A percentile compares a stretch with the other conserved stretches of the same genome.
These are phyloP conservation scores for Populus hybrid DNA, from an alignment of 441 rosid species.

Conservation along the genomic window DNA sequence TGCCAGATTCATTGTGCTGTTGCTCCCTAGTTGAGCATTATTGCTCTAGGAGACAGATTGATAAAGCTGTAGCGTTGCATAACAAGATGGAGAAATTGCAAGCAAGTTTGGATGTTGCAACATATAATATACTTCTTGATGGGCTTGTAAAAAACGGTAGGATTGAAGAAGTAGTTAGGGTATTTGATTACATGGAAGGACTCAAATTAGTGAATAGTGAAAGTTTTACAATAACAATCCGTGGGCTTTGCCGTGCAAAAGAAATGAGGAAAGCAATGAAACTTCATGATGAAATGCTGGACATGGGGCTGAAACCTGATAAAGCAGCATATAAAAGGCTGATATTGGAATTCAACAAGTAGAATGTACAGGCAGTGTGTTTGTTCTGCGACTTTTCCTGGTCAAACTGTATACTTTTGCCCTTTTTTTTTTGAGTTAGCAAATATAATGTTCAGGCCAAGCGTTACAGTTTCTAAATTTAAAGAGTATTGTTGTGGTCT, in stretches of 20 bases:
- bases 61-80: slow-evolving; percentile 56
- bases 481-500: neutral
- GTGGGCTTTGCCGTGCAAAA: slow-evolving; percentile 44
- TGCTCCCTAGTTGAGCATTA: slow-evolving; percentile 47
- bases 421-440: neutral
- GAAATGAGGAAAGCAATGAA: slow-evolving; percentile 67
- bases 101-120: slow-evolving; percentile 41
- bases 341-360: slow-evolving; percentile 39
- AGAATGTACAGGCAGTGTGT: neutral
- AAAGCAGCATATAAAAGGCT: slow-evolving; percentile 49
- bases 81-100: slow-evolving; percentile 43
- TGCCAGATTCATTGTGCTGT: slow-evolving; percentile 43
- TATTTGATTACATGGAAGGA: slow-evolving; percentile 53
- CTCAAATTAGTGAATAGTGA: slow-evolving; percentile 30
- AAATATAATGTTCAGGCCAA: neutral
- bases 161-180: slow-evolving; percentile 41
- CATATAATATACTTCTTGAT: slow-evolving; percentile 50
- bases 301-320: slow-evolving; percentile 61
- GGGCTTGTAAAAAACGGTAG: slow-evolving; percentile 35
- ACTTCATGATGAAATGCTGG: slow-evolving; percentile 69
- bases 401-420: neutral
- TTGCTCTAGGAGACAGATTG: slow-evolving; percentile 42
- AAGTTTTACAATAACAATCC: slow-evolving; percentile 49
- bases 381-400: neutral
- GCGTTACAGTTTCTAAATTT: neutral